Evolutionary conservation across 2,329 filamentous ascomycete genomes (phyloP).

Genomic region (Colletotrichum shisoi): DNA sequence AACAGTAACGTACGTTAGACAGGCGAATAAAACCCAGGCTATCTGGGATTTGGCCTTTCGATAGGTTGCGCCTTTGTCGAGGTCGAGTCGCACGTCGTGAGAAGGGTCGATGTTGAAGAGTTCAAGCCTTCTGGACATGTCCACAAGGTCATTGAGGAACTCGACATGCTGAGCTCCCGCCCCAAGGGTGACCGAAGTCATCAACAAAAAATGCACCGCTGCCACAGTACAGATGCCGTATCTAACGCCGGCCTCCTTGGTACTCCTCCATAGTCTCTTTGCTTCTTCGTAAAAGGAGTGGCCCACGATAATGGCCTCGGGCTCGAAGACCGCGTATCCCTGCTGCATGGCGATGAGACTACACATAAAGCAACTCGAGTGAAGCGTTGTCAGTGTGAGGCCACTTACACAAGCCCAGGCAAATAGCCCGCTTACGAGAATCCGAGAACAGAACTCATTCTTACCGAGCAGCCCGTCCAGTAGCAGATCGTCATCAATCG

Average conservation of each 20-base stretch:
- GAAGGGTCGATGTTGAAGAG: conserved; percentile 7
- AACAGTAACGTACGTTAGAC: conserved; percentile 6
- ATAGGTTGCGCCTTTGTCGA: neutral
- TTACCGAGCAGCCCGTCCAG: conserved; percentile 8
- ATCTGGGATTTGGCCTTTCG: neutral
- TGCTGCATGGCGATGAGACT: neutral
- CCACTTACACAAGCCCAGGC: conserved; percentile 17
- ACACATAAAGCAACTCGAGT: neutral
- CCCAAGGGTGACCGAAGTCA: conserved; percentile 4
- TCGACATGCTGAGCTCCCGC: conserved; percentile 10
- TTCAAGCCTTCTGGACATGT: conserved; percentile 3
- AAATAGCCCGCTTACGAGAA: neutral
- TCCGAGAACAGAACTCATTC: conserved; percentile 6
- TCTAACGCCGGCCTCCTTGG: neutral
- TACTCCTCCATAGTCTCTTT: neutral
- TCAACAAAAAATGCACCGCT: neutral
- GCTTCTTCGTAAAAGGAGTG: conserved; percentile 4
- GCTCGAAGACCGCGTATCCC: conserved; percentile 1
- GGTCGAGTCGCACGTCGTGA: neutral
- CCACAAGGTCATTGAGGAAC: neutral
- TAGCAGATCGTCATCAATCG: conserved; percentile 7
- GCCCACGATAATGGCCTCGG: neutral
- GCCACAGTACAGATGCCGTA: conserved; percentile 5
- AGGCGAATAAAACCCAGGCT: conserved; percentile 8
- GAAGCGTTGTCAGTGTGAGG: neutral